These are phyloP conservation scores for Aureobasidium melanogenum DNA, from an alignment of 2,329 filamentous ascomycete species.

Conservation along the genomic window DNA sequence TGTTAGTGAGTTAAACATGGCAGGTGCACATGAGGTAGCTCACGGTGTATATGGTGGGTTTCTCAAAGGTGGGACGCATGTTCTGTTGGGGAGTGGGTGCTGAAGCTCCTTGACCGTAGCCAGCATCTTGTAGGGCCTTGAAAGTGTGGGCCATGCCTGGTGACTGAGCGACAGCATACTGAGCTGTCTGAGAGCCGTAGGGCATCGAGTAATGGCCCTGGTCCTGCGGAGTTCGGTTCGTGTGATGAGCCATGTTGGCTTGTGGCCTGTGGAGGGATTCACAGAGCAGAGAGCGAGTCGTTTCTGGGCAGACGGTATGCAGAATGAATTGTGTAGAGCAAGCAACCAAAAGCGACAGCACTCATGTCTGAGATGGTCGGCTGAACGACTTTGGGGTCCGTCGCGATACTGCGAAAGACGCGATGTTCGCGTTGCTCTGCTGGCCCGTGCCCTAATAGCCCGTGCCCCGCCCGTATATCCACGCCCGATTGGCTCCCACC, in stretches of 20 bases:
- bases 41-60: constrained; percentile 44
- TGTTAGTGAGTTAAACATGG: neutral
- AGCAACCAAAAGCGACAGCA: neutral
- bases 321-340: neutral
- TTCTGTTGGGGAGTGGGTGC: neutral
- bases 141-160: constrained; percentile 10
- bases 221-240: constrained; percentile 1
- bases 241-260: constrained; percentile 4
- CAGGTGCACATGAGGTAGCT: constrained; percentile 13
- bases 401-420: neutral
- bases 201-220: constrained; percentile 7
- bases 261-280: neutral
- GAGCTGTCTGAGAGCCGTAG: constrained; percentile 10
- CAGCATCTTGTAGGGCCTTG: constrained; percentile 8
- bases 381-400: neutral
- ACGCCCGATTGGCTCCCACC: neutral
- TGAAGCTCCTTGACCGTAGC: constrained; percentile 6
- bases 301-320: neutral
- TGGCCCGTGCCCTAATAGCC: neutral
- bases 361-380: neutral
- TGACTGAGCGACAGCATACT: constrained; percentile 1
- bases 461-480: neutral
- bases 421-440: neutral
- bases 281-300: neutral
- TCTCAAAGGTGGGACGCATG: constrained; percentile 19